Conservation (phyloP, 257 asterid genomes). For the Thymus quinquecostatus region DNA sequence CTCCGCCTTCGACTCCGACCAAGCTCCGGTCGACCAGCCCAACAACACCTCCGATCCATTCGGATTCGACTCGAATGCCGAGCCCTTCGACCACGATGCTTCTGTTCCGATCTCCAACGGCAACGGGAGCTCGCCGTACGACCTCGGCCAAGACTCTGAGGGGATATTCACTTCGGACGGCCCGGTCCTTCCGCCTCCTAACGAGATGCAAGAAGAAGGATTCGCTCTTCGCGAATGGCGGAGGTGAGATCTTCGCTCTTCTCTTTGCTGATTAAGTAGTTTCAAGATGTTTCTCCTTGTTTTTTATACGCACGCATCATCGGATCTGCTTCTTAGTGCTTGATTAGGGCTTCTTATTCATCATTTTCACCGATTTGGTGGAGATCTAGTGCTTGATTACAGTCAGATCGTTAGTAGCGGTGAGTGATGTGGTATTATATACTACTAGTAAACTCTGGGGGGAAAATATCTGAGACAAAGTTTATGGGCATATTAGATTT, state of each 20-base stretch:
- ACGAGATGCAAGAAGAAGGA: conserved; percentile 87
- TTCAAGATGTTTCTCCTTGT: background rate
- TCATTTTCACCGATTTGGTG: conserved; percentile 6
- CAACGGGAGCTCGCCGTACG: conserved; percentile 57
- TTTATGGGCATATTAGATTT: background rate
- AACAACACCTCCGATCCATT: conserved; percentile 76
- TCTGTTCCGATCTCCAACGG: conserved; percentile 75
- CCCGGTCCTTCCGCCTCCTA: conserved; percentile 81
- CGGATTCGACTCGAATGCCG: conserved; percentile 59
- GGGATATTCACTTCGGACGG: conserved; percentile 85
- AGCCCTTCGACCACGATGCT: conserved; percentile 48
- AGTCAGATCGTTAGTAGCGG: conserved; percentile 10
- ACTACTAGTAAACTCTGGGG: background rate
- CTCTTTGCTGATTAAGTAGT: background rate
- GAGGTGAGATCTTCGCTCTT: conserved; percentile 48
- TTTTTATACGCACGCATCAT: background rate
- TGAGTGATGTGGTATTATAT: background rate
- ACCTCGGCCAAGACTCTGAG: conserved; percentile 60
- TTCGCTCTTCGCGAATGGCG: conserved; percentile 91
- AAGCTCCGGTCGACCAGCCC: conserved; percentile 58
- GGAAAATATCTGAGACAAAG: background rate
- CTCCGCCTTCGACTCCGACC: conserved; percentile 47
- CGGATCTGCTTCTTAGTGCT: conserved; percentile 25
- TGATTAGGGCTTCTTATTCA: conserved; percentile 25
- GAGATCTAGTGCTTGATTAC: conserved; percentile 26